Evolutionary conservation across 192 early-diverging fungal genomes (phyloP).

Genomic region (Umbelopsis vinacea): DNA sequence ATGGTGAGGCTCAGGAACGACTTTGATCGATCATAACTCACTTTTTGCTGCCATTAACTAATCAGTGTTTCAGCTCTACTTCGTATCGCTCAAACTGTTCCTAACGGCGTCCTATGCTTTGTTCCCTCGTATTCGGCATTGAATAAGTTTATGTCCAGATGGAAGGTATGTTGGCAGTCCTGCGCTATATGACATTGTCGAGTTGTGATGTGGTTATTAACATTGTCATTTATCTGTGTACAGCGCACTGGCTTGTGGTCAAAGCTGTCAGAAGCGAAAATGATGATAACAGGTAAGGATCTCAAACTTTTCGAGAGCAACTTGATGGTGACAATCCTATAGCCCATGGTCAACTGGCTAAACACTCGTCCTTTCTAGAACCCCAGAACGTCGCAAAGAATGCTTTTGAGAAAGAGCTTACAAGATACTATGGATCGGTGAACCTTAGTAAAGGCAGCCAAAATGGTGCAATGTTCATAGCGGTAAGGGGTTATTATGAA

Average conservation of each 20-base stretch:
- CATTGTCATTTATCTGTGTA: not conserved
- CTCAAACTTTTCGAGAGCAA: not conserved
- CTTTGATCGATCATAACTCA: not conserved
- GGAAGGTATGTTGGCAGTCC: slow-evolving; percentile 26
- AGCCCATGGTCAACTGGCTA: not conserved
- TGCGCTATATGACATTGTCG: not conserved
- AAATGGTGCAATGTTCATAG: slow-evolving; percentile 65
- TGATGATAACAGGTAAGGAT: not conserved
- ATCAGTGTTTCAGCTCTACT: slow-evolving; percentile 16
- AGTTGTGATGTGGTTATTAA: too few species aligned
- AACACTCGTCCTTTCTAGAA: not conserved
- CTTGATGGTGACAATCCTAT: not conserved
- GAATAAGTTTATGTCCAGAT: slow-evolving; percentile 35
- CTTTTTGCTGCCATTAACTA: not conserved
- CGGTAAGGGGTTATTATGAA: slow-evolving; percentile 34
- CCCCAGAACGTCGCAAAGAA: slow-evolving; percentile 22
- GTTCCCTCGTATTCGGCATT: slow-evolving; percentile 35
- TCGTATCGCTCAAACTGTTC: slow-evolving; percentile 38
- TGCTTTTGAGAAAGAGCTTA: slow-evolving; percentile 34
- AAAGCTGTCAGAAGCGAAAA: not conserved
- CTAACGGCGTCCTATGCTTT: slow-evolving; percentile 51
- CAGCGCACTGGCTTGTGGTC: not conserved
- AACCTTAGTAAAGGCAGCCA: not conserved
- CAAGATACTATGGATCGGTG: slow-evolving; percentile 24
- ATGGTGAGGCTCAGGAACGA: slow-evolving; percentile 23